Percentiles rank a stretch among this genome's conserved stretches.
Evolutionary conservation across 148 eudicot species (phyloP).

Genomic region (Rhododendron kiyosumense): DNA sequence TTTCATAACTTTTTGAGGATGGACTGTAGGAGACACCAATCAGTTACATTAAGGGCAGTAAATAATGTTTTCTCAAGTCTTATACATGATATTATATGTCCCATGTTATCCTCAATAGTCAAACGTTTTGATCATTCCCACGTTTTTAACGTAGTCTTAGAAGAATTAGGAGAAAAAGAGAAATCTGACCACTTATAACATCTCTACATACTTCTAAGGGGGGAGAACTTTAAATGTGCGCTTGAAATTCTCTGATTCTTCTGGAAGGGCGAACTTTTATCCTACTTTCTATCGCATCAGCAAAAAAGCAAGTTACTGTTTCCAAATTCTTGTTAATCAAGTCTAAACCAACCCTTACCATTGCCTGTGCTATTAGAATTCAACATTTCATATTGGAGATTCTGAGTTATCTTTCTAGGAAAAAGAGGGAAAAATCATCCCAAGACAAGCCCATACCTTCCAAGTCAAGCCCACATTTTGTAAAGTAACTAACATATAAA

Average conservation of each 20-base stretch:
- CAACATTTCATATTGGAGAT: neutral
- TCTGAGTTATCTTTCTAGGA: neutral
- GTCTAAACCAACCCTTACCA: neutral
- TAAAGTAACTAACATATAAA: slow-evolving; percentile 21
- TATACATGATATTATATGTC: neutral
- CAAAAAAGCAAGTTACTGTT: neutral
- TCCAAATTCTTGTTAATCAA: neutral
- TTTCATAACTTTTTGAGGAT: neutral
- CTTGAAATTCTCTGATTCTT: neutral
- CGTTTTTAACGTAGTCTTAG: neutral
- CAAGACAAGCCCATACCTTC: slow-evolving; percentile 30
- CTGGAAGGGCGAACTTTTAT: neutral
- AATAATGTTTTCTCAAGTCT: neutral
- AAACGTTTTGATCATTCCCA: neutral
- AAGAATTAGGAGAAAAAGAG: neutral
- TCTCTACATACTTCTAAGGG: neutral
- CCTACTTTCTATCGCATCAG: neutral
- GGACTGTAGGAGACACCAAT: neutral
- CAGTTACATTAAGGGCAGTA: neutral
- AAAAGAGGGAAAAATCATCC: neutral
- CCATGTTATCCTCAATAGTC: neutral
- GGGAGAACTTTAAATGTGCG: neutral
- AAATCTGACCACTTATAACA: neutral
- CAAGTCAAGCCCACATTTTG: slow-evolving; percentile 1
- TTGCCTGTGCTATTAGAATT: neutral